Conservation (phyloP, 345 rosid species). For the Eucalyptus lansdowneana region DNA sequence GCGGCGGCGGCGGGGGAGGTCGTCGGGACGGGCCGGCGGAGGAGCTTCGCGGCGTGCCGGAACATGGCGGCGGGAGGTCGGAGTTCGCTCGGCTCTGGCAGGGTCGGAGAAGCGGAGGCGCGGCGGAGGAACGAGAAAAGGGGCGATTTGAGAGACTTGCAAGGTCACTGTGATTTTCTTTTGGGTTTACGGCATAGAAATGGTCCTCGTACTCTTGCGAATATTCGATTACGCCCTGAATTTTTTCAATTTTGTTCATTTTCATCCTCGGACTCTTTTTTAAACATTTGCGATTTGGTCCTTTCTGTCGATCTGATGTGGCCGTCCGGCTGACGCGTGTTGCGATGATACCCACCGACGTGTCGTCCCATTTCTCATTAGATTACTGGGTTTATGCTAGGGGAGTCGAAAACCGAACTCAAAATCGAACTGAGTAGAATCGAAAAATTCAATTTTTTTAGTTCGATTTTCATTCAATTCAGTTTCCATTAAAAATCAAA, state of each 20-base stretch:
- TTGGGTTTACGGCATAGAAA: not conserved
- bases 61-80: constrained; percentile 10
- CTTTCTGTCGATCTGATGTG: not conserved
- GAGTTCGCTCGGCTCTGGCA: constrained; percentile 33
- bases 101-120: constrained; percentile 6
- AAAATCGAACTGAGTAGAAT: rapidly evolving
- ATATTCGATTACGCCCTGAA: not conserved
- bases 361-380: no score
- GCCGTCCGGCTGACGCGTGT: not conserved
- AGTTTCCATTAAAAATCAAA: no score
- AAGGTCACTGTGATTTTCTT: not conserved
- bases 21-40: not conserved
- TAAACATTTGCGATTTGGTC: not conserved
- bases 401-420: no score
- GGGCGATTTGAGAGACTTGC: not conserved
- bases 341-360: not conserved
- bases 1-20: not conserved
- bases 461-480: no score
- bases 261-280: not conserved
- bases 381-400: no score
- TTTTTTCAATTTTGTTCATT: not conserved
- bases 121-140: not conserved
- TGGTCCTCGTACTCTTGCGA: not conserved
- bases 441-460: no score
- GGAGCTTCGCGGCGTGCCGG: constrained; percentile 10